These are phyloP conservation scores for Cyclotella sp. DNA, from an alignment of 108 stramenopile genomes.

Conservation along the genomic window DNA sequence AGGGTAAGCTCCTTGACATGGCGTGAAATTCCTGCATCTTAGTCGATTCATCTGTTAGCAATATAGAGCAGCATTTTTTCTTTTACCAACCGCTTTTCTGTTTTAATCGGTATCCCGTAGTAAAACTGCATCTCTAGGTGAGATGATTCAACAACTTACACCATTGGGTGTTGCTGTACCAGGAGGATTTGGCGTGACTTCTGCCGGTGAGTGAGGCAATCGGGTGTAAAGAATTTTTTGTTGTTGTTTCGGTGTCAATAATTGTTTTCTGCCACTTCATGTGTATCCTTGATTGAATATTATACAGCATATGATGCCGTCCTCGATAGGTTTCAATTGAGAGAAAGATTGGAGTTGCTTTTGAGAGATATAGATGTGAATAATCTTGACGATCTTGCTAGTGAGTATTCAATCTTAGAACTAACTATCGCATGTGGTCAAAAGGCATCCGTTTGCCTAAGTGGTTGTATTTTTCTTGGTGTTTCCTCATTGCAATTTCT, in stretches of 20 bases:
- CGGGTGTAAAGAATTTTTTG: not conserved
- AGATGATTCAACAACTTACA: slow-evolving; percentile 49
- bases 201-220: not conserved
- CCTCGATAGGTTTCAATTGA: slow-evolving; percentile 35
- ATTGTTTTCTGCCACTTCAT: not conserved
- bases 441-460: not conserved
- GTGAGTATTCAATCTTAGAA: slow-evolving; percentile 4
- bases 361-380: slow-evolving; percentile 39
- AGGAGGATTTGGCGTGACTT: slow-evolving; percentile 40
- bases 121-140: slow-evolving; percentile 53
- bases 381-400: slow-evolving; percentile 44
- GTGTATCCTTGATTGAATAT: not conserved
- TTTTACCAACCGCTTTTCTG: not conserved
- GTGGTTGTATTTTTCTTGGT: not conserved
- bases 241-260: not conserved
- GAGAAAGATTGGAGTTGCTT: slow-evolving; percentile 41
- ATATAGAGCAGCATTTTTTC: too few relatives aligned
- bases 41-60: not conserved
- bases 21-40: not conserved
- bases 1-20: slow-evolving; percentile 27
- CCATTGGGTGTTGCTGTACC: slow-evolving; percentile 45
- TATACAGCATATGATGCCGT: slow-evolving; percentile 39
- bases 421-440: not conserved
- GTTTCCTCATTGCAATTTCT: not conserved
- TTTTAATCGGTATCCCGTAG: not conserved